phyloP scores from a whole-genome alignment of 306 rosid species.

The Trichosanthes cucumerina region DNA sequence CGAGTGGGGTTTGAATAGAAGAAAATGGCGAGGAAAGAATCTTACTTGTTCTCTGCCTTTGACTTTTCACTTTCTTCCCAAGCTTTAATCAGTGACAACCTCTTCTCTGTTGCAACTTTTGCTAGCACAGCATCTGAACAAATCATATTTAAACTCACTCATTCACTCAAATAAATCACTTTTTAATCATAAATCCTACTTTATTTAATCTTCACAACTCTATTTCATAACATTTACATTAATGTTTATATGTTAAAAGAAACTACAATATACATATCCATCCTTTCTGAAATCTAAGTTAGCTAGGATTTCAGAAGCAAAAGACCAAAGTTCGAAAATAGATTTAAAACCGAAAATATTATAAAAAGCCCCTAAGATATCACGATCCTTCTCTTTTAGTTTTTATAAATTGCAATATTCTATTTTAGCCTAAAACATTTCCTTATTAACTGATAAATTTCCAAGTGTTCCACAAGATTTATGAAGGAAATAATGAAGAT shows the following conservation, averaged over 20 bases:
- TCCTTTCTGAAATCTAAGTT: no score
- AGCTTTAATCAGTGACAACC: conserved; percentile 39
- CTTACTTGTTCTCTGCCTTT: conserved; percentile 50
- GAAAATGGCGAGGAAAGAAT: background rate
- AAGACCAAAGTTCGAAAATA: no score
- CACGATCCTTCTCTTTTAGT: background rate
- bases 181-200: no score
- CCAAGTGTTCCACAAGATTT: background rate
- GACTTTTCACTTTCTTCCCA: conserved; percentile 67
- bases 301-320: no score
- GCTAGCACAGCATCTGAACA: conserved; percentile 53
- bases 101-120: conserved; percentile 45
- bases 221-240: background rate
- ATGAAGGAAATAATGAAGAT: background rate
- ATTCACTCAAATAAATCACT: background rate
- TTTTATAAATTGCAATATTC: background rate
- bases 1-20: no score
- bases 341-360: background rate
- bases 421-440: background rate
- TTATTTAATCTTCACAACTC: background rate
- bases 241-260: background rate
- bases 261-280: no score
- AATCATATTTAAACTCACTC: background rate
- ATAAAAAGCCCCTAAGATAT: background rate
- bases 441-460: background rate